Base-by-base conservation (phyloP, 345 rosid genomes). In the Dimocarpus longan region DNA sequence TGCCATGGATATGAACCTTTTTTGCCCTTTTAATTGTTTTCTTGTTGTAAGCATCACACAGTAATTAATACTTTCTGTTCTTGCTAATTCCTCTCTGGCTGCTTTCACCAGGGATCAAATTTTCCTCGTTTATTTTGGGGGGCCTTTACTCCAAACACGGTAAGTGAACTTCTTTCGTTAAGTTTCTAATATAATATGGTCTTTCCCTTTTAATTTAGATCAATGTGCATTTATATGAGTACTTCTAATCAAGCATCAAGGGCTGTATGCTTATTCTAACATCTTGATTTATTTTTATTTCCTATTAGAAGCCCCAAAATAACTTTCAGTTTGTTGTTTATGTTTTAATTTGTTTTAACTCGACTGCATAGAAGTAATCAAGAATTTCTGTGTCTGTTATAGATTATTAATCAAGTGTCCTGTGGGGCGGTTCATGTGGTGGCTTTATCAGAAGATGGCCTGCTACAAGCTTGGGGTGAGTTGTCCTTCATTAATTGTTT, bases 351-450 rank as follows among this genome's bases (percentile, higher is more conserved):
- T 59, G 24, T 68, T 32, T 40, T 56, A 40, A 42, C 60, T 24
- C 46, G 57, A 21, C 24, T 54, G 62, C 52, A 6, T 57, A 52
- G 39, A 39, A 74, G 37, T 42, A 39, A 62, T 77, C 50, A 8
- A 74, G 74, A 46, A 66, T 16, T 22, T 42, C 6, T 22, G 77
- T 40, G 59, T 74, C 48, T 70, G 28, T 79, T 73, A 32, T 85
- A 94, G 99, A 82, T 83, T 54, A 87, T 94, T 74, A 57, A 82
- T 59, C 95, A 96, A 85, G 98, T 92, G 26, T 94, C 98, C 72
- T 93, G 98, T 89, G 99, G 98, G 57, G 91, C 95, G 72, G 98
- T 86, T 79, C 99, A 96, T 84, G 95, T 88, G 80, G 95, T 92
- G 80, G 97, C 95, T 82, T 89, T 96, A 89, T 93, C 98, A 70